Conservation (phyloP, 202 grass and related monocot species). For the Panicum virgatum region DNA sequence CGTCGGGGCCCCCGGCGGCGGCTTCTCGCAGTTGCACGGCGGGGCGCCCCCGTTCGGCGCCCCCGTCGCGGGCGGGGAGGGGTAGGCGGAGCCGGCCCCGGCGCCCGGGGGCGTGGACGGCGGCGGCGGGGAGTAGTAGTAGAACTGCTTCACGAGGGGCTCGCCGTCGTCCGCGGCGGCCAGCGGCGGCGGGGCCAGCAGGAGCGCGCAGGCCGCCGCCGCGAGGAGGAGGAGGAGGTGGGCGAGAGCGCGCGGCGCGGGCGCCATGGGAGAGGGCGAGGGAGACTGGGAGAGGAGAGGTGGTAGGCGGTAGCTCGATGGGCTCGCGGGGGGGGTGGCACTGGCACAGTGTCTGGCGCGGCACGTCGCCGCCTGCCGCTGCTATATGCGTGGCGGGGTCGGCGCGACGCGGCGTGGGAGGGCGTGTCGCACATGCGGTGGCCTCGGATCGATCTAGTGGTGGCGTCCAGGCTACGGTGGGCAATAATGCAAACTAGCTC, state of each 20-base stretch:
- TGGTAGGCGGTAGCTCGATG: too few relatives aligned
- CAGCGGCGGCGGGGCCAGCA: too few relatives aligned
- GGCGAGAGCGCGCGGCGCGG: background rate
- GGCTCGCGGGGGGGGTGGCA: too few relatives aligned
- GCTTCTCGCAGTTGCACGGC: slow-evolving; percentile 18
- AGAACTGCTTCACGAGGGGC: slow-evolving; percentile 35
- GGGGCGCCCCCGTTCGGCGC: background rate
- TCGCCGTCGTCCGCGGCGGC: background rate
- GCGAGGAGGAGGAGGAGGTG: background rate
- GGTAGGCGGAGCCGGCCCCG: background rate
- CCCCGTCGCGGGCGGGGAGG: background rate
- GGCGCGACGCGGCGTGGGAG: background rate
- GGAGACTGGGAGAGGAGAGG: too few relatives aligned
- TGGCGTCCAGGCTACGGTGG: too few relatives aligned
- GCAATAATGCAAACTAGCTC: too few relatives aligned
- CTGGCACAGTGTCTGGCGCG: too few relatives aligned
- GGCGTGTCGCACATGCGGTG: slow-evolving; percentile 29
- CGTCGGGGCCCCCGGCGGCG: background rate
- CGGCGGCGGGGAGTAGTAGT: slow-evolving; percentile 58
- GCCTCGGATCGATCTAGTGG: background rate
- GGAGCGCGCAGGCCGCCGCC: background rate
- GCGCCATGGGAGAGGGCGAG: background rate
- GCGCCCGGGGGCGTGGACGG: slow-evolving; percentile 8
- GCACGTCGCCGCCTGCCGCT: background rate
- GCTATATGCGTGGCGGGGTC: background rate